phyloP scores from a whole-genome alignment of 163 green algal species.

The Scenedesmus sp. region DNA sequence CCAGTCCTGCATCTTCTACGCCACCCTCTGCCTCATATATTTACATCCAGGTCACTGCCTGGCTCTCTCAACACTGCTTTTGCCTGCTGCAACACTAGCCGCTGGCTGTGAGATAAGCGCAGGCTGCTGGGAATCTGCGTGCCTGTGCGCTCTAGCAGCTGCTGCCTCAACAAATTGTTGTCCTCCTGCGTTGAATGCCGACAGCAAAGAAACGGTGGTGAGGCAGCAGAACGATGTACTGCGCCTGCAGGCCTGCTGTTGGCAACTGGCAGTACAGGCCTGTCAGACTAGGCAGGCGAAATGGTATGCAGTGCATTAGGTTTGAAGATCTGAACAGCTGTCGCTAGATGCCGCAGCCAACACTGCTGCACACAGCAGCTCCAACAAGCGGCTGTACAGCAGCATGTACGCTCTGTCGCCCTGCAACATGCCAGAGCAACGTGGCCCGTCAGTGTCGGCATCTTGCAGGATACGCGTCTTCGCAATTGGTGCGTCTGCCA shows the following conservation, averaged over 20 bases:
- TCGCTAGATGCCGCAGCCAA: neutral
- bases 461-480: no score
- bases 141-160: neutral
- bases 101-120: slow-evolving; percentile 2
- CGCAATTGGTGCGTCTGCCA: no score
- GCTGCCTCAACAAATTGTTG: neutral
- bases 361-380: neutral
- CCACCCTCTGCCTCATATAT: neutral
- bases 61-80: slow-evolving; percentile 5
- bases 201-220: neutral
- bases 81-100: slow-evolving; percentile 34
- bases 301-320: neutral
- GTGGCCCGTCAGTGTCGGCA: neutral
- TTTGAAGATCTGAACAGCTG: neutral
- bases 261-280: neutral
- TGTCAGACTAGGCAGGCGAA: neutral
- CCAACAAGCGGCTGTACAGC: neutral
- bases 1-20: neutral
- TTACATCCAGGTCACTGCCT: neutral
- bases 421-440: neutral
- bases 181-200: neutral
- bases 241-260: neutral
- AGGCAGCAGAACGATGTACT: neutral
- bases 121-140: neutral
- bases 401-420: neutral